A percentile compares a stretch with the other conserved stretches of the same genome.
Conservation (phyloP, 106 monocot species). For the Dioscorea dumetorum region DNA sequence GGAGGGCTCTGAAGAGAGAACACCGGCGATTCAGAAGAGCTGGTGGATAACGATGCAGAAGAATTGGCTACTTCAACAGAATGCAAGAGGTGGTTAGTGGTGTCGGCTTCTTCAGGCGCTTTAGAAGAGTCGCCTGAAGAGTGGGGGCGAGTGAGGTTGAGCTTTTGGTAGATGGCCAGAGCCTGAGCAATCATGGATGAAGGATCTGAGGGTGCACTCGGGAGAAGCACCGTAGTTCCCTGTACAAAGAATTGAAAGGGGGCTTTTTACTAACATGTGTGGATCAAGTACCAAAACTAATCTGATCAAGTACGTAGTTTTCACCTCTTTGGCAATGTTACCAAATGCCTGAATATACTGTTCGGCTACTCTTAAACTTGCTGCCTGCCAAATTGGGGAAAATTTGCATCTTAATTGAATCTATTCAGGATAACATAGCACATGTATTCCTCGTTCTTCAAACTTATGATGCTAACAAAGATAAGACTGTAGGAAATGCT, state of each 20-base stretch:
- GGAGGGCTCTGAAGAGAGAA: slow-evolving; percentile 20
- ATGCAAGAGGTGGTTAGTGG: background rate
- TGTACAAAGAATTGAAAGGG: slow-evolving; percentile 5
- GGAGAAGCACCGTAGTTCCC: slow-evolving; percentile 49
- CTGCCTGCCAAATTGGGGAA: slow-evolving; percentile 21
- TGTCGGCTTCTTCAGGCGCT: background rate
- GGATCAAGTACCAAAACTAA: background rate
- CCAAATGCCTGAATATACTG: slow-evolving; percentile 55
- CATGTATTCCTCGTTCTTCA: too few relatives aligned
- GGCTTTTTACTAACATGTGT: background rate
- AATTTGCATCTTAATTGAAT: too few relatives aligned
- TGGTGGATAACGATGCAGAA: background rate
- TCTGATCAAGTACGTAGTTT: background rate
- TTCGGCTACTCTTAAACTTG: slow-evolving; percentile 45
- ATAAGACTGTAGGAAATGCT: too few relatives aligned
- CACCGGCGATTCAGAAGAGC: background rate
- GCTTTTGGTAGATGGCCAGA: slow-evolving; percentile 33
- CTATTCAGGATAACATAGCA: too few relatives aligned
- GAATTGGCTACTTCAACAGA: background rate
- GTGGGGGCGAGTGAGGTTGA: background rate
- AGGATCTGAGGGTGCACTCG: slow-evolving; percentile 22
- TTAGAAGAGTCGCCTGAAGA: background rate
- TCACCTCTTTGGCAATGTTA: slow-evolving; percentile 56
- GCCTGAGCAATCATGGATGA: slow-evolving; percentile 53
- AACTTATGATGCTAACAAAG: too few relatives aligned